phyloP scores from a whole-genome alignment of 768 basidiomycete species.

The Lentinula raphanica region DNA sequence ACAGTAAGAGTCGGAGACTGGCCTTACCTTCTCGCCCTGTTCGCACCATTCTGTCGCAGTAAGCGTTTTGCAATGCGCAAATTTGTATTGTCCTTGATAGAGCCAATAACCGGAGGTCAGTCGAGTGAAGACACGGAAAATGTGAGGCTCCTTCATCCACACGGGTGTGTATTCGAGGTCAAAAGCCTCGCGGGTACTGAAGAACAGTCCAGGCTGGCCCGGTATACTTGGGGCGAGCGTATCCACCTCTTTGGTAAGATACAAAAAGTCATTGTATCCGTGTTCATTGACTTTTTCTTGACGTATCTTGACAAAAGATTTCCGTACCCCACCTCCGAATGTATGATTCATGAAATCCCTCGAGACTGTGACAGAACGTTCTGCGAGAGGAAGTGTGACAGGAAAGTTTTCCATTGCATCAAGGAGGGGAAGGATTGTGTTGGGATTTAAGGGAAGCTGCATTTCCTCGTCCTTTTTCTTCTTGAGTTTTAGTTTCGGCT shows the following conservation, averaged over 20 bases:
- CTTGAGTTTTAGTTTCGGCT: not conserved
- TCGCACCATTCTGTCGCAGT: not conserved
- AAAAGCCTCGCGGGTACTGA: not conserved
- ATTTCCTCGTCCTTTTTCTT: not conserved
- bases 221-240: not conserved
- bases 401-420: not conserved
- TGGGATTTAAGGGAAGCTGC: not conserved
- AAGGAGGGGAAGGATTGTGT: not conserved
- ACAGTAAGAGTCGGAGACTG: not conserved
- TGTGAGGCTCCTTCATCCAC: not conserved
- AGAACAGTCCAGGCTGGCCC: not conserved
- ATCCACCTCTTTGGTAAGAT: not conserved
- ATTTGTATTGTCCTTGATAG: not conserved
- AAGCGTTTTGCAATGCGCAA: not conserved
- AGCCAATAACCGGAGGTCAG: not conserved
- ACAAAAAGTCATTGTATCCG: slow-evolving; percentile 4
- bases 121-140: not conserved
- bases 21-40: not conserved
- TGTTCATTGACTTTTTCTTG: not conserved
- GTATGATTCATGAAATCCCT: not conserved
- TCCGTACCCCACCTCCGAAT: not conserved
- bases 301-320: not conserved
- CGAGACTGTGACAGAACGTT: not conserved
- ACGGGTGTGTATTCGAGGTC: not conserved
- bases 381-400: not conserved